Percentiles rank a stretch among this genome's conserved stretches.
phyloP scores from a whole-genome alignment of 2,329 filamentous ascomycete genomes.

The Claviceps cyperi region DNA sequence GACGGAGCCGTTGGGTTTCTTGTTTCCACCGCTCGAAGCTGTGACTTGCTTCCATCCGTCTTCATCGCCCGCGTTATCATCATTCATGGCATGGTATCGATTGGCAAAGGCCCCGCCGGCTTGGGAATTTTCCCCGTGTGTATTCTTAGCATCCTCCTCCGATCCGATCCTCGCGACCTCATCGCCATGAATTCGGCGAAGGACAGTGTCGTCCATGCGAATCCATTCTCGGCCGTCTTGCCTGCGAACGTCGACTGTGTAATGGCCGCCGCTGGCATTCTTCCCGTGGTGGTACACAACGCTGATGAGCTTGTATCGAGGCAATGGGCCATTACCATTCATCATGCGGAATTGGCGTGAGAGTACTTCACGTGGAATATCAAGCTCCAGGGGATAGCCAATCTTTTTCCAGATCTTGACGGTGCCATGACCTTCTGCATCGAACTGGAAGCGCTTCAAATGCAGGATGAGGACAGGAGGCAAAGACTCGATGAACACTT shows the following conservation, averaged over 20 bases:
- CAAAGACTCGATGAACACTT: slow-evolving; percentile 83
- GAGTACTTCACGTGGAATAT: slow-evolving; percentile 83
- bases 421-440: slow-evolving; percentile 63
- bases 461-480: slow-evolving; percentile 89
- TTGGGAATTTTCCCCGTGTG: slow-evolving; percentile 12
- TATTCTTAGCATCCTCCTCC: slow-evolving; percentile 59
- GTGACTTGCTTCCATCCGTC: slow-evolving; percentile 74
- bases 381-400: slow-evolving; percentile 85
- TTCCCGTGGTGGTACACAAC: slow-evolving; percentile 98
- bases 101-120: slow-evolving; percentile 40
- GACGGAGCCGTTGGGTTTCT: slow-evolving; percentile 51
- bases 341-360: slow-evolving; percentile 55
- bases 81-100: slow-evolving; percentile 57
- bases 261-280: slow-evolving; percentile 89
- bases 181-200: slow-evolving; percentile 70
- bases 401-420: slow-evolving; percentile 99
- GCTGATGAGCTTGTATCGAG: slow-evolving; percentile 72
- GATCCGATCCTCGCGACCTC: slow-evolving; percentile 78
- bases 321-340: slow-evolving; percentile 51
- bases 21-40: slow-evolving; percentile 46
- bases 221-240: slow-evolving; percentile 96
- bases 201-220: slow-evolving; percentile 83
- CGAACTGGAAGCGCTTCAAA: slow-evolving; percentile 94
- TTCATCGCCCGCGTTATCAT: slow-evolving; percentile 53
- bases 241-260: slow-evolving; percentile 90